Percentiles rank a stretch among this genome's conserved stretches.
Evolutionary conservation across 176 grass and related monocot species (phyloP).

Genomic region (Elaeis guineensis): DNA sequence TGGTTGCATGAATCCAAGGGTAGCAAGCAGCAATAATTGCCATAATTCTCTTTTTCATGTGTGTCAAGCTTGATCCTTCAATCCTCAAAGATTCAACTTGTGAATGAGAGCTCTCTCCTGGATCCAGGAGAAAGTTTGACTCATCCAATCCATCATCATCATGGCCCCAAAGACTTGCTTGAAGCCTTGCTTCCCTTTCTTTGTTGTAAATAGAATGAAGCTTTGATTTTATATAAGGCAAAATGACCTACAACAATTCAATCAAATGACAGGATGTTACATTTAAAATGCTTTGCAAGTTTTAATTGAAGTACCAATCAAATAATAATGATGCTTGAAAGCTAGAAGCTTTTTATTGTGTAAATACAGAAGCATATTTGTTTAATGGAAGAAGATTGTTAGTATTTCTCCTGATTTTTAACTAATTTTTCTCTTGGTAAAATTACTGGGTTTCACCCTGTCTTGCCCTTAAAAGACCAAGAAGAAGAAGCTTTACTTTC

Average conservation of each 20-base stretch:
- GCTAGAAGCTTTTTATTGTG: not conserved
- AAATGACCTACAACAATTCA: conserved; percentile 55
- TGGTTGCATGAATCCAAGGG: conserved; percentile 97
- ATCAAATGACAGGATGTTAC: no score
- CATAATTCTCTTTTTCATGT: conserved; percentile 61
- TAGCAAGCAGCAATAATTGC: conserved; percentile 78
- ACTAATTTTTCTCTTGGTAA: no score
- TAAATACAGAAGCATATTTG: no score
- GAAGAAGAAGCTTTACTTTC: no score
- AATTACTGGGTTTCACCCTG: no score
- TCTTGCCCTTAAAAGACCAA: no score
- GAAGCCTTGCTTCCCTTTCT: conserved; percentile 97
- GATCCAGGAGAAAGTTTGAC: conserved; percentile 57
- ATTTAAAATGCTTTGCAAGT: no score
- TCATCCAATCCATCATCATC: conserved; percentile 65
- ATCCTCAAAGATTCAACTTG: conserved; percentile 20
- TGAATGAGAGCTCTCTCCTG: conserved; percentile 47
- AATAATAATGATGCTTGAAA: not conserved
- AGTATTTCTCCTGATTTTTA: no score
- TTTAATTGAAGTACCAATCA: not conserved
- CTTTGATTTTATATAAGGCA: conserved; percentile 97
- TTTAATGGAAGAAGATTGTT: no score
- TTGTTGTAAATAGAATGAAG: conserved; percentile 83
- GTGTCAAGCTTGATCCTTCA: conserved; percentile 44
- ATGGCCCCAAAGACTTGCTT: conserved; percentile 89